Conservation (phyloP, 1,139 yeast genomes). For the Taphrina flavorubra region DNA sequence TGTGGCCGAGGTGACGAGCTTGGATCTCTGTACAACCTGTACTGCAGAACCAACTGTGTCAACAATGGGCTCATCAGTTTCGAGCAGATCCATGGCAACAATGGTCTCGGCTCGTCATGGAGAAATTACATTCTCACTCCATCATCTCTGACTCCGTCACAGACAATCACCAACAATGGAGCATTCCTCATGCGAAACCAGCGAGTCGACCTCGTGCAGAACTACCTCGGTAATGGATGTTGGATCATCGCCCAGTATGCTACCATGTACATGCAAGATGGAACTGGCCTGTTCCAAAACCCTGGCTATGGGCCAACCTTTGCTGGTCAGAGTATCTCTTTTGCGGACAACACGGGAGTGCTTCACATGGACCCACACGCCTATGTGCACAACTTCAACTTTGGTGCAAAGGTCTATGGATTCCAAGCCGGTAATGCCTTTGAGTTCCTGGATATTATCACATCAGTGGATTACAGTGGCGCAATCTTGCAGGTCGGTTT, state of each 20-base stretch:
- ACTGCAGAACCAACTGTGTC: constrained; percentile 15
- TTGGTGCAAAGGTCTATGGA: constrained; percentile 30
- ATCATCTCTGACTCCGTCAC: neutral
- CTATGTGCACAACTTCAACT: constrained; percentile 12
- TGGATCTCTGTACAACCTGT: constrained; percentile 9
- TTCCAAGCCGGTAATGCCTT: constrained; percentile 24
- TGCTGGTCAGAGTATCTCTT: constrained; percentile 18
- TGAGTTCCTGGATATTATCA: constrained; percentile 22
- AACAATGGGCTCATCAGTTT: constrained; percentile 31
- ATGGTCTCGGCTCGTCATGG: constrained; percentile 26
- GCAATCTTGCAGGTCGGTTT: constrained; percentile 9
- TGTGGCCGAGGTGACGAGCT: constrained; percentile 30
- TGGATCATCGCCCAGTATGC: constrained; percentile 22
- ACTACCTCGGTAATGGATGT: constrained; percentile 32
- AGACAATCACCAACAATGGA: constrained; percentile 25
- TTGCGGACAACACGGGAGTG: constrained; percentile 17
- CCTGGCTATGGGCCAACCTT: constrained; percentile 15
- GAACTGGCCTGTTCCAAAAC: constrained; percentile 16
- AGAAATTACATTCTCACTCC: constrained; percentile 13
- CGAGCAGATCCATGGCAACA: constrained; percentile 20
- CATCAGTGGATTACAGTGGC: neutral
- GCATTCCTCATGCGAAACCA: constrained; percentile 22
- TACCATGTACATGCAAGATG: constrained; percentile 24
- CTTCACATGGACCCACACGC: constrained; percentile 23
- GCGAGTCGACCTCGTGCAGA: constrained; percentile 22